Evolutionary conservation across 2,329 filamentous ascomycete species (phyloP).

Genomic region (Lachnellula subtilissima): DNA sequence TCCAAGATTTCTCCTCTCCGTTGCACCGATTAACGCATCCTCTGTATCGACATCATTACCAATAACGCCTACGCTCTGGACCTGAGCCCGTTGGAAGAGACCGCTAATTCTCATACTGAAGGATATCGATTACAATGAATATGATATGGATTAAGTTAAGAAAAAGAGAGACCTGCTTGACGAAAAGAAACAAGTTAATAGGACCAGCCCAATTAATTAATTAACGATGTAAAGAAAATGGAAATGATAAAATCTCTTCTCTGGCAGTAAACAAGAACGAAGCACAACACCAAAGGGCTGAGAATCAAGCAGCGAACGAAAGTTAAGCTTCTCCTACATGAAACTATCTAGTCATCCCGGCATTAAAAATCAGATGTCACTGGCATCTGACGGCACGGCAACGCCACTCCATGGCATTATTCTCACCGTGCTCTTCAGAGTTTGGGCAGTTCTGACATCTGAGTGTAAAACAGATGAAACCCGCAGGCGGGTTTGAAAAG

Average conservation of each 20-base stretch:
- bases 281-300: not conserved
- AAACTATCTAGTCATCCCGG: not conserved
- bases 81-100: not conserved
- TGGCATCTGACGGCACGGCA: not conserved
- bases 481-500: not conserved
- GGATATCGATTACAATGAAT: not conserved
- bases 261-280: not conserved
- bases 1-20: not conserved
- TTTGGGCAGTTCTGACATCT: not conserved
- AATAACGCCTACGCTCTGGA: not conserved
- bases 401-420: not conserved
- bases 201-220: not conserved
- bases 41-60: not conserved
- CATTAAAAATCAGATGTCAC: not conserved
- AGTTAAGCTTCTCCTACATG: not conserved
- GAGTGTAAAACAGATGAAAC: not conserved
- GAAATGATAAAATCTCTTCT: not conserved
- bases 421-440: not conserved
- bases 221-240: not conserved
- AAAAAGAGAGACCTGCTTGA: constrained; percentile 5
- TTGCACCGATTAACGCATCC: not conserved
- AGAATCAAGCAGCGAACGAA: not conserved
- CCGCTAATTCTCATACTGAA: constrained; percentile 4
- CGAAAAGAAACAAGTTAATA: constrained; percentile 1
- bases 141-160: not conserved